A percentile compares a stretch with the other conserved stretches of the same genome.
These are phyloP conservation scores for Adenanthera pavonina DNA, from an alignment of 306 rosid genomes.

Conservation along the genomic window DNA sequence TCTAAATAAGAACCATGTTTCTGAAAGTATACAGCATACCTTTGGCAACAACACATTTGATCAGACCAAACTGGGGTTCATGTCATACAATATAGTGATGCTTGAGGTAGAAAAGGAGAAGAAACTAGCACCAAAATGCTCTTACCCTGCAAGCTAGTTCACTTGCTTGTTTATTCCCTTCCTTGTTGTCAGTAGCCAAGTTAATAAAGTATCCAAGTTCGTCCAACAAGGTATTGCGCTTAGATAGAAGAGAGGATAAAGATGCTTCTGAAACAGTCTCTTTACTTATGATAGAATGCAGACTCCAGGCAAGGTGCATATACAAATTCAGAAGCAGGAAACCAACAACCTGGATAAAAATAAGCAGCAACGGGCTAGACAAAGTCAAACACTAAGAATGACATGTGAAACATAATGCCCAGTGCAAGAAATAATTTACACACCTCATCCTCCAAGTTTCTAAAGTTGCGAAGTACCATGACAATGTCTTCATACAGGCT, in stretches of 20 bases:
- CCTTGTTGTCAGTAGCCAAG: conserved; percentile 59
- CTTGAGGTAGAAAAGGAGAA: conserved; percentile 31
- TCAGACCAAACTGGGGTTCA: conserved; percentile 45
- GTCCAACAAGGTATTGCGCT: conserved; percentile 68
- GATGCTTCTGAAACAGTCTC: conserved; percentile 68
- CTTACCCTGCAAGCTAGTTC: conserved; percentile 83
- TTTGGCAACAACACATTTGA: conserved; percentile 43
- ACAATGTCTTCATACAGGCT: conserved; percentile 71
- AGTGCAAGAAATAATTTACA: conserved; percentile 42
- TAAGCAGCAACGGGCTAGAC: conserved; percentile 41
- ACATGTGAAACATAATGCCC: conserved; percentile 26
- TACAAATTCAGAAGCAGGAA: conserved; percentile 83
- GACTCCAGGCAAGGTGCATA: conserved; percentile 76
- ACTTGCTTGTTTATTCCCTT: conserved; percentile 55
- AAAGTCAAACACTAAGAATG: conserved; percentile 35
- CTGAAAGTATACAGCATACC: conserved; percentile 81
- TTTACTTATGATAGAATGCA: conserved; percentile 58
- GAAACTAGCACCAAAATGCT: conserved; percentile 34
- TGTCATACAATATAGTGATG: conserved; percentile 9
- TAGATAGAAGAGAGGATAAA: conserved; percentile 59
- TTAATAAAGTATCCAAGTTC: conserved; percentile 70
- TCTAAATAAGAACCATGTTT: conserved; percentile 69
- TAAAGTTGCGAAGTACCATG: conserved; percentile 61
- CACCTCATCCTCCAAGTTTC: conserved; percentile 86
- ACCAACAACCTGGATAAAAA: conserved; percentile 70